A percentile compares a stretch with the other conserved stretches of the same genome.
Conservation (phyloP, 176 grass and related monocot species). For the Phragmites australis region DNA sequence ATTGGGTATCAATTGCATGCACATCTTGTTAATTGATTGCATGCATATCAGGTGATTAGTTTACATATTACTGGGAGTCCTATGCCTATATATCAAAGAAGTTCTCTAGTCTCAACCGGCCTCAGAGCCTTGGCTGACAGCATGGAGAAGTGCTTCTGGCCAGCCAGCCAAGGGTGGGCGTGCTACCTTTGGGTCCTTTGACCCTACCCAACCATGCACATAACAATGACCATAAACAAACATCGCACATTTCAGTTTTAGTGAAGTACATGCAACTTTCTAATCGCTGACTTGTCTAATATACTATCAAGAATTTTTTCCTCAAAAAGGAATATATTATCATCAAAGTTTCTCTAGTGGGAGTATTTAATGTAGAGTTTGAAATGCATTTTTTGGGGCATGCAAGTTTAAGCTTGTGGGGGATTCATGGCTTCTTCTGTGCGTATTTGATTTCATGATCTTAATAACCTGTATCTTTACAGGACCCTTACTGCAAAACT, state of each 20-base stretch:
- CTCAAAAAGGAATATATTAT: not conserved
- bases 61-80: not conserved
- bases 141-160: not conserved
- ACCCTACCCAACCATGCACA: not conserved
- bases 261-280: not conserved
- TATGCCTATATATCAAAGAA: not conserved
- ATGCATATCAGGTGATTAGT: not conserved
- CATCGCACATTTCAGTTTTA: not conserved
- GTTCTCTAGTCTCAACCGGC: not conserved
- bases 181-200: not conserved
- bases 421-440: not conserved
- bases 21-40: not conserved
- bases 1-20: not conserved
- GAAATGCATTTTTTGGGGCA: slow-evolving; percentile 9
- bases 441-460: slow-evolving; percentile 30
- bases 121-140: not conserved
- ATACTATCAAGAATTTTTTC: not conserved
- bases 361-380: slow-evolving; percentile 14
- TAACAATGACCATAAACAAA: slow-evolving; percentile 16
- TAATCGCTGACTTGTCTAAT: not conserved
- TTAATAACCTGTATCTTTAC: slow-evolving; percentile 43
- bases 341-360: not conserved
- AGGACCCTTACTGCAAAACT: slow-evolving; percentile 87
- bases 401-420: slow-evolving; percentile 22
- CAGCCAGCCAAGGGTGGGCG: not conserved